Base-by-base conservation (phyloP, 148 eudicot species). In the Rhododendron henanense region DNA sequence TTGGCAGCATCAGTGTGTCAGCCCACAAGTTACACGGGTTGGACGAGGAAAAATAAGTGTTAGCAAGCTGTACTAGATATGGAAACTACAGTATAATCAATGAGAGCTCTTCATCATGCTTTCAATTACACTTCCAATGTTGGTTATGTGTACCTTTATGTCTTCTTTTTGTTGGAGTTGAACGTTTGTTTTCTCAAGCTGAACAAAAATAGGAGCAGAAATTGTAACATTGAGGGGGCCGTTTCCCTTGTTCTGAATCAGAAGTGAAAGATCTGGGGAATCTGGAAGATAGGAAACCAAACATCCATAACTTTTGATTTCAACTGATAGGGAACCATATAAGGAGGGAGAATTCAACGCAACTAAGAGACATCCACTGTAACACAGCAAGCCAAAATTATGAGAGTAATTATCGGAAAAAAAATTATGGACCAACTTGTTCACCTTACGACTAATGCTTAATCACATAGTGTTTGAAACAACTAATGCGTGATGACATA, bases 221-320 rank as follows among this genome's bases (percentile, higher is more conserved):
- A 95, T 94, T 48, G 84, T 75, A 50, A 94, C 90, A 74, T 44
- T 88, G 16, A 92, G 88, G 76, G 92, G 83, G 35, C 81, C 90
- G 55, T 90, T 90, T 87, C 94, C 98, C 87, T 88, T 93, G 89
- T 95, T 95, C 88, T 90, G 94, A 89, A 95, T 92, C 85, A 94
- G 88, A 81, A 95, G 97, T 78, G 94, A 94, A 79, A 95, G 94
- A 33, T 92, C 92, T 50, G 97, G 96, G 85, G 97, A 95, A 63
- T 95, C 98, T 95, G 94, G 79, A 86, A 59, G 82, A 86, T 51
- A n/a, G 88, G 33, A 81, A 83, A 83, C 33, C 81, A 76, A 71
- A 35, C 85, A 39, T 53, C 74, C 39, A 84, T 67, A 50, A 28
- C 33, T 59, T 76, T 37, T n/a, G 19, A 33, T 55, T 37, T n/a